Base-by-base conservation (phyloP, 2,329 filamentous ascomycete genomes). In the Emergomyces orientalis region DNA sequence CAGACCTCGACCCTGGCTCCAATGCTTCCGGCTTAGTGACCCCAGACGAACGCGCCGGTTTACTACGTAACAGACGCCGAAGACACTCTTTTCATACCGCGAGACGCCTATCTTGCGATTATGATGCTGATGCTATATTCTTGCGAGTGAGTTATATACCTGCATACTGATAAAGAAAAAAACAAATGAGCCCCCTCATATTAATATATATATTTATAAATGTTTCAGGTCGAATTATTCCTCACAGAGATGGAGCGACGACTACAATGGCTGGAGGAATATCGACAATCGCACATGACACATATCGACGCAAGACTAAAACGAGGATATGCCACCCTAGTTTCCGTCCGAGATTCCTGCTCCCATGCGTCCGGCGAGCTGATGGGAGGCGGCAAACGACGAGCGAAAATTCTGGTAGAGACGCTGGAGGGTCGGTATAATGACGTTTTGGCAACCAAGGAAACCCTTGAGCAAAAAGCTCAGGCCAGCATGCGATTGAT, bases 401-500 rank as follows among this genome's bases (percentile, higher is more conserved):
- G 91, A 65, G 86, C 95, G 64, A 89, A 90, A 67, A 85, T 97
- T 63, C 87, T 97, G 79, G 91, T 99, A 41, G 93, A 97, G 70
- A 96, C 91, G 0, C 80, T 99, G 17, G 94, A 99, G 75, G 83
- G 83, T 34, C 84, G 90, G 66, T 99, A 97, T 76, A 88, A 95
- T 66, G 90, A 94, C 69, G 91, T 89, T 0, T 77, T 99, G 66
- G 87, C 84, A 19, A 89, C 89, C 2, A 91, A 92, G 67, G 92
- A 90, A 72, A 92, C 91, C 0, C 78, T 97, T 69, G 91, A 94
- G 71, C 91, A 96, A 69, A 97, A 97, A 78, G 91, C 93, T 2
- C 85, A 90, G 65, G 88, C 93, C 43, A 90, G 91, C 5, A 88
- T 99, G 66, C 87, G 90, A 64, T 78, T 97, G 65, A 88, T 97